A percentile compares a stretch with the other conserved stretches of the same genome.
Evolutionary conservation across 345 rosid species (phyloP).

Genomic region (Citrus reticulata): DNA sequence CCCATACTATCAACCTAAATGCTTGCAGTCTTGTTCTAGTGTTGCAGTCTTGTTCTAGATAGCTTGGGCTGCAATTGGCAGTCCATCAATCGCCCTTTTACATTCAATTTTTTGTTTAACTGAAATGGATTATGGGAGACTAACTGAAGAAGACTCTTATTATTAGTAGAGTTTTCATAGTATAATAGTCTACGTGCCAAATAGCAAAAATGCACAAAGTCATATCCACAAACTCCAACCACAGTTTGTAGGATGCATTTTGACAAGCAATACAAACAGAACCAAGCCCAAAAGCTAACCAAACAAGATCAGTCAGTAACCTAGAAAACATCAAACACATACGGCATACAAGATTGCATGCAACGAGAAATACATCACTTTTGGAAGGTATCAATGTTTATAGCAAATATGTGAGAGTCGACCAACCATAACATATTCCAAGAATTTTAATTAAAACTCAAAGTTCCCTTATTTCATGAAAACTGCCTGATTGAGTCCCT

Average conservation of each 20-base stretch:
- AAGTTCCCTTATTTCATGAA: neutral
- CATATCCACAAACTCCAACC: neutral
- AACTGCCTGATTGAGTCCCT: neutral
- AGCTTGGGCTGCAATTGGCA: neutral
- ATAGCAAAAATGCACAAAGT: neutral
- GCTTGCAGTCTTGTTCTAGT: neutral
- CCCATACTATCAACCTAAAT: neutral
- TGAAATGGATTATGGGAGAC: neutral
- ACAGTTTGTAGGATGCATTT: neutral
- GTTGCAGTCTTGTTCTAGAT: neutral
- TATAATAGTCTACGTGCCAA: no score
- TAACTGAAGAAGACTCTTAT: neutral
- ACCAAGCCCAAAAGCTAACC: neutral
- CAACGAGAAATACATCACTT: neutral
- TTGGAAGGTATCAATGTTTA: neutral
- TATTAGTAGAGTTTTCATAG: neutral
- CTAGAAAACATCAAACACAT: neutral
- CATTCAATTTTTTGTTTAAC: neutral
- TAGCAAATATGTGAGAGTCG: neutral
- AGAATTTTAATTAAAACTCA: neutral
- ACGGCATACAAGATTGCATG: neutral
- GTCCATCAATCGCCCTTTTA: neutral
- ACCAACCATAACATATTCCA: neutral
- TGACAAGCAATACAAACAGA: neutral
- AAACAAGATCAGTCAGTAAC: neutral